A percentile compares a stretch with the other conserved stretches of the same genome.
Evolutionary conservation across 768 basidiomycete genomes (phyloP).

Genomic region (Kwoniella bestiolae): DNA sequence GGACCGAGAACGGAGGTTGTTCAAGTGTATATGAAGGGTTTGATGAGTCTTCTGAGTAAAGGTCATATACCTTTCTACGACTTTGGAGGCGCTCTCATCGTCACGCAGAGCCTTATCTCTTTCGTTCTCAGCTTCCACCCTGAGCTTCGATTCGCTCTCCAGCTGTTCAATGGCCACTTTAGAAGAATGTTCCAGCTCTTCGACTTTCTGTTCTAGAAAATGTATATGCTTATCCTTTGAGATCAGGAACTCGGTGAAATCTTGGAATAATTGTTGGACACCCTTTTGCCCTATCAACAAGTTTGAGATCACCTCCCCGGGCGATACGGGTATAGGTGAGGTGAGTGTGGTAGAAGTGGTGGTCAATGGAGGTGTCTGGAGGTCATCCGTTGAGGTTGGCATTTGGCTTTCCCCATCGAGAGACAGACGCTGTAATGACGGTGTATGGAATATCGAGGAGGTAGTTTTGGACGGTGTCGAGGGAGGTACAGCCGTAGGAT

Average conservation of each 20-base stretch:
- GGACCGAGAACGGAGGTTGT: constrained; percentile 49
- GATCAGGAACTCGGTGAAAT: constrained; percentile 41
- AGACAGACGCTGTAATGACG: constrained; percentile 1
- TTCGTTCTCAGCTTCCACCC: constrained; percentile 36
- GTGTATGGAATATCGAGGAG: constrained; percentile 17
- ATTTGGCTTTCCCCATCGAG: neutral
- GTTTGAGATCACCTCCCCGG: constrained; percentile 43
- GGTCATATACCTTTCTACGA: constrained; percentile 59
- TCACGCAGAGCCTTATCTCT: constrained; percentile 44
- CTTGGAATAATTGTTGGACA: constrained; percentile 48
- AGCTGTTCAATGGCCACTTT: constrained; percentile 35
- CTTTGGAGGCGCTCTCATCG: constrained; percentile 52
- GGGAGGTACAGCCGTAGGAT: constrained; percentile 43
- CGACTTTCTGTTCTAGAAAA: constrained; percentile 30
- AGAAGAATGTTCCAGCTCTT: constrained; percentile 40
- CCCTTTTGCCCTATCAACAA: constrained; percentile 51
- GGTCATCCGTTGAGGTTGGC: constrained; percentile 1
- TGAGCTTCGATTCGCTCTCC: constrained; percentile 30
- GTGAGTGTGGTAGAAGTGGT: neutral
- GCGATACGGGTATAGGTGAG: neutral
- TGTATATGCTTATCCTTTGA: constrained; percentile 42
- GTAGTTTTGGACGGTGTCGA: constrained; percentile 16
- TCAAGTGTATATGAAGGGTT: constrained; percentile 52
- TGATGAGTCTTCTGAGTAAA: constrained; percentile 58
- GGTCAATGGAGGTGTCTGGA: constrained; percentile 6